phyloP scores from a whole-genome alignment of 371 early-diverging fungal species.

The Syncephalastrum sp. region DNA sequence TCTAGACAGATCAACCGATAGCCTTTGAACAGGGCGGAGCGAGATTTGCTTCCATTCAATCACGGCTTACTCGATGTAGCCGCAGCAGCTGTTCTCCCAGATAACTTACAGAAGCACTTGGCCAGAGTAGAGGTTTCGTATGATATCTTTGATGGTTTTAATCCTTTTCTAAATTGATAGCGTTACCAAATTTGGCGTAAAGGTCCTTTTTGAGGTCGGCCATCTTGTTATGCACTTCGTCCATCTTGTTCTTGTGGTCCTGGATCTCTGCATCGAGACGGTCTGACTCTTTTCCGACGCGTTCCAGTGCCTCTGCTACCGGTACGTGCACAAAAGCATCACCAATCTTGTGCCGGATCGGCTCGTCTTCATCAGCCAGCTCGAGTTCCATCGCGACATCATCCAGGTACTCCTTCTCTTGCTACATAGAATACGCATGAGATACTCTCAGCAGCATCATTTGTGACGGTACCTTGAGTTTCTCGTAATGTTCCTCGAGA shows the following conservation, averaged over 20 bases:
- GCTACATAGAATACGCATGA: constrained; percentile 23
- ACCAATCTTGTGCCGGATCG: constrained; percentile 83
- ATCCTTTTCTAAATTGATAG: constrained; percentile 91
- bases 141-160: constrained; percentile 24
- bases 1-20: too few species aligned
- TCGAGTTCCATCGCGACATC: constrained; percentile 90
- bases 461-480: constrained; percentile 65
- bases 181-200: constrained; percentile 91
- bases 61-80: too few species aligned
- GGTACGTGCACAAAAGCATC: constrained; percentile 84
- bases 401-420: constrained; percentile 91
- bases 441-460: neutral
- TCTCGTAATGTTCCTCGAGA: constrained; percentile 77
- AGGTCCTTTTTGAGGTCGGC: constrained; percentile 78
- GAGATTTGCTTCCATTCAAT: too few species aligned
- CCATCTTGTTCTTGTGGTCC: constrained; percentile 64
- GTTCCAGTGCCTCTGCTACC: constrained; percentile 71
- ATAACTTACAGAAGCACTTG: too few species aligned
- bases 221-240: constrained; percentile 73
- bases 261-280: constrained; percentile 62
- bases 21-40: too few species aligned
- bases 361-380: constrained; percentile 90
- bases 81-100: too few species aligned
- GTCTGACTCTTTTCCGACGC: constrained; percentile 65
- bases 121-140: too few species aligned